Evolutionary conservation across 495 filamentous ascomycete genomes (phyloP).

Genomic region (Aspergillus sclerotioniger): DNA sequence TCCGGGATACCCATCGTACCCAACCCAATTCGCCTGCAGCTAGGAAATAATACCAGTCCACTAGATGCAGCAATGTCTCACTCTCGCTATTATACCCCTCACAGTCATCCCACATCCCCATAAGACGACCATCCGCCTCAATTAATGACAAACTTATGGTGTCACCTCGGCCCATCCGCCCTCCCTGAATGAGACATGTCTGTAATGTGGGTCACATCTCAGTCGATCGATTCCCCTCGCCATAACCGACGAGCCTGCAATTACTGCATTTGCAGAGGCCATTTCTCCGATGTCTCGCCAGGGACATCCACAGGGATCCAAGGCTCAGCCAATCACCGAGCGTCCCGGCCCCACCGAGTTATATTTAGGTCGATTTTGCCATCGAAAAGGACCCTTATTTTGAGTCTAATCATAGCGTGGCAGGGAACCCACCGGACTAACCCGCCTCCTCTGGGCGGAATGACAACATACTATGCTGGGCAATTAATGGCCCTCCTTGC

Average conservation of each 20-base stretch:
- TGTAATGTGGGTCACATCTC: conserved; percentile 8
- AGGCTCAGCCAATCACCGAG: neutral
- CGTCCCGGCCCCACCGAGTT: neutral
- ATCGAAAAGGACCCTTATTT: neutral
- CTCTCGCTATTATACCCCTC: too few species aligned
- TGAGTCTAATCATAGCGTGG: neutral
- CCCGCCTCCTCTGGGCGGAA: neutral
- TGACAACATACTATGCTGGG: neutral
- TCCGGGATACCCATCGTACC: too few species aligned
- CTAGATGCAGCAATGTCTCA: too few species aligned
- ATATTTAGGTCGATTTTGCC: neutral
- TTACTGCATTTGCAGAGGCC: neutral
- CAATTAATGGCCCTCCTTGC: too few species aligned
- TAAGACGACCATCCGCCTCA: too few species aligned
- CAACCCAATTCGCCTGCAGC: too few species aligned
- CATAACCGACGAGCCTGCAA: neutral
- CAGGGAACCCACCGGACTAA: neutral
- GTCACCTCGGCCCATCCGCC: neutral
- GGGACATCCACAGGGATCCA: neutral
- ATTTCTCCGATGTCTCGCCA: neutral
- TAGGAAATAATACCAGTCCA: too few species aligned
- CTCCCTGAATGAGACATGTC: conserved; percentile 10
- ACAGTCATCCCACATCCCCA: too few species aligned
- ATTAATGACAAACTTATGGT: too few species aligned
- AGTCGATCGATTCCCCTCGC: neutral